Evolutionary conservation across 2,329 filamentous ascomycete genomes (phyloP).

Genomic region (Fusarium sp.): DNA sequence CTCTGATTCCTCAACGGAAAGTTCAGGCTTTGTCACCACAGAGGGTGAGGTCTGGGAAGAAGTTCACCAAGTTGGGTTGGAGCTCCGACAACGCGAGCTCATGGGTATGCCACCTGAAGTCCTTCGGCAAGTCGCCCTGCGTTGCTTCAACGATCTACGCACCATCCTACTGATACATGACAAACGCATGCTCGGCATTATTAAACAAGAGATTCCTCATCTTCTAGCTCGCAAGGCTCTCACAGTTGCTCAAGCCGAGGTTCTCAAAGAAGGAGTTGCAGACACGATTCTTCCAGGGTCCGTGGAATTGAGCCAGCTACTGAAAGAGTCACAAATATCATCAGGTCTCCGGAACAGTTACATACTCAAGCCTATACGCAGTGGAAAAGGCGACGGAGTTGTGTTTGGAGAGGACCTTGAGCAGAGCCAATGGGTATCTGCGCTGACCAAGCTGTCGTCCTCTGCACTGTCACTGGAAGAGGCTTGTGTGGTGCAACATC

Average conservation of each 20-base stretch:
- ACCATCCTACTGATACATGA: conserved; percentile 56
- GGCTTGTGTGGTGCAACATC: conserved; percentile 47
- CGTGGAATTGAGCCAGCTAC: conserved; percentile 35
- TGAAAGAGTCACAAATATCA: conserved; percentile 12
- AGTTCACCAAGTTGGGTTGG: conserved; percentile 52
- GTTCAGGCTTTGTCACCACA: conserved; percentile 17
- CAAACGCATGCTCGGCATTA: conserved; percentile 55
- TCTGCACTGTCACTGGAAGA: background rate
- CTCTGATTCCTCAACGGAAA: background rate
- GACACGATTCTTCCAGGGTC: conserved; percentile 51
- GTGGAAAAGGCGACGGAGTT: conserved; percentile 55
- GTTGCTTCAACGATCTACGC: conserved; percentile 55
- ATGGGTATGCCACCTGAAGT: conserved; percentile 46
- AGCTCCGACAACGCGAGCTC: conserved; percentile 54
- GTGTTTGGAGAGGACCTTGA: conserved; percentile 52
- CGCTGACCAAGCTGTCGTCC: conserved; percentile 17
- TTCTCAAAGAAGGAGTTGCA: conserved; percentile 45
- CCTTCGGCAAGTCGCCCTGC: conserved; percentile 49
- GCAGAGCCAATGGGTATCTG: conserved; percentile 44
- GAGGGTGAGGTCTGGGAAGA: conserved; percentile 47
- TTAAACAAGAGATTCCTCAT: conserved; percentile 49
- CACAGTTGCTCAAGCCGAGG: conserved; percentile 41
- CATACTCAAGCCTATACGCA: conserved; percentile 53
- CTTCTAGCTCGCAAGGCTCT: conserved; percentile 44
- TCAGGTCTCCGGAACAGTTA: conserved; percentile 42